Evolutionary conservation across 2,329 filamentous ascomycete genomes (phyloP).

Genomic region (Cladorrhinum sp.): DNA sequence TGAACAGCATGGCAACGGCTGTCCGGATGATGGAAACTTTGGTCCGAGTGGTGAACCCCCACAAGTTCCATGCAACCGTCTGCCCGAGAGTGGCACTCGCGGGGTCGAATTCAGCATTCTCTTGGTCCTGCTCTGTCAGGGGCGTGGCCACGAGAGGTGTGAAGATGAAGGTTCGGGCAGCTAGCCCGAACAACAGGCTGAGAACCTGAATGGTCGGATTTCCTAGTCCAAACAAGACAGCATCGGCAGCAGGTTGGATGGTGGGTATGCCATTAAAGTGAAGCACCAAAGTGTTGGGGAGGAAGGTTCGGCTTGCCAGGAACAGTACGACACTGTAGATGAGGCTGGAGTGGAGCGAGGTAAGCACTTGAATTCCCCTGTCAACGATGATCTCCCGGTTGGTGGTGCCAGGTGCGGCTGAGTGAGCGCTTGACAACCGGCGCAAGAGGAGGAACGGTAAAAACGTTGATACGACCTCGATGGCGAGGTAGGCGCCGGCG

Average conservation of each 20-base stretch:
- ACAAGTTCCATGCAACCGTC: slow-evolving; percentile 70
- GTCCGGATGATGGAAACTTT: slow-evolving; percentile 66
- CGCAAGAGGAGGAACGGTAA: slow-evolving; percentile 75
- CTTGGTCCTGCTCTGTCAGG: slow-evolving; percentile 46
- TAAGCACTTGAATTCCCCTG: slow-evolving; percentile 59
- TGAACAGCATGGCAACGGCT: slow-evolving; percentile 54
- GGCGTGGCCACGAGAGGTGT: slow-evolving; percentile 59
- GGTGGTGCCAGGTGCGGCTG: slow-evolving; percentile 49
- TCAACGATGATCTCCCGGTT: slow-evolving; percentile 67
- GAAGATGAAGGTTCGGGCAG: slow-evolving; percentile 76
- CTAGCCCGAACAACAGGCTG: slow-evolving; percentile 59
- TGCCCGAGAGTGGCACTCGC: slow-evolving; percentile 63
- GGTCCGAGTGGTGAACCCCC: slow-evolving; percentile 62
- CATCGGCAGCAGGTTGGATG: slow-evolving; percentile 64
- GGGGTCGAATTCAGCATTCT: slow-evolving; percentile 58
- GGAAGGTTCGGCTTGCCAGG: slow-evolving; percentile 63
- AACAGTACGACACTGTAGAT: slow-evolving; percentile 76
- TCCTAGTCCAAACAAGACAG: slow-evolving; percentile 55
- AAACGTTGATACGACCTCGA: slow-evolving; percentile 67
- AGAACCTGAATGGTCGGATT: slow-evolving; percentile 52
- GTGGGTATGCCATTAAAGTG: slow-evolving; percentile 72
- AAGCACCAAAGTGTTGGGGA: slow-evolving; percentile 69
- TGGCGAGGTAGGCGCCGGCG: slow-evolving; percentile 57
- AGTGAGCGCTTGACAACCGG: slow-evolving; percentile 62
- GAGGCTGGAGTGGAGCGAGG: slow-evolving; percentile 63